Evolutionary conservation across 176 grass and related monocot genomes (phyloP).

Genomic region (Miscanthus lutarioriparius): DNA sequence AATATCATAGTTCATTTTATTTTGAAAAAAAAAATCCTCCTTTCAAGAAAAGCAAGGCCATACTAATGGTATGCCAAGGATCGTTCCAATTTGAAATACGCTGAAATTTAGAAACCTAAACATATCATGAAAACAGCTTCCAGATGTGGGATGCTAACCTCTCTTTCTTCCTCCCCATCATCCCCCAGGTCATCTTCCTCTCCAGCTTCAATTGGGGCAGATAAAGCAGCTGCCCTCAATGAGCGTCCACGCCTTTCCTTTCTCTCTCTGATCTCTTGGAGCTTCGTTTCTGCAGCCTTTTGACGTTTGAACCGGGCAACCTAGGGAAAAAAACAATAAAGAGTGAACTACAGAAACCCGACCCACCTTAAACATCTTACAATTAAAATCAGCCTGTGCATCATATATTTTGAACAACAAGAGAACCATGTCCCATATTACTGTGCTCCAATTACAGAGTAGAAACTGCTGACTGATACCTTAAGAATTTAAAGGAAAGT

Average conservation of each 20-base stretch:
- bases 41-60: neutral
- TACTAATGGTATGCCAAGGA: neutral
- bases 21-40: neutral
- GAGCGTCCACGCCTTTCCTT: conserved; percentile 74
- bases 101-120: neutral
- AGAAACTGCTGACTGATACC: neutral
- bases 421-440: neutral
- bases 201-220: conserved; percentile 63
- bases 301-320: conserved; percentile 70
- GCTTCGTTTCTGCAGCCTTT: conserved; percentile 78
- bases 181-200: conserved; percentile 80
- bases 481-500: neutral
- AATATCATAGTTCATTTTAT: neutral
- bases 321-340: conserved; percentile 39
- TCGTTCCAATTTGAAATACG: neutral
- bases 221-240: conserved; percentile 67
- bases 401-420: neutral
- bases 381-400: neutral
- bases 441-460: neutral
- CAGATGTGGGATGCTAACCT: conserved; percentile 41
- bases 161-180: conserved; percentile 91
- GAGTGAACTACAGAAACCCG: neutral
- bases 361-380: neutral
- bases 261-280: conserved; percentile 86
- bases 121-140: neutral